Evolutionary conservation across 495 filamentous ascomycete species (phyloP), one percentile per base, ranked within the genome.

Genomic region (Penicillium riverlandense): DNA sequence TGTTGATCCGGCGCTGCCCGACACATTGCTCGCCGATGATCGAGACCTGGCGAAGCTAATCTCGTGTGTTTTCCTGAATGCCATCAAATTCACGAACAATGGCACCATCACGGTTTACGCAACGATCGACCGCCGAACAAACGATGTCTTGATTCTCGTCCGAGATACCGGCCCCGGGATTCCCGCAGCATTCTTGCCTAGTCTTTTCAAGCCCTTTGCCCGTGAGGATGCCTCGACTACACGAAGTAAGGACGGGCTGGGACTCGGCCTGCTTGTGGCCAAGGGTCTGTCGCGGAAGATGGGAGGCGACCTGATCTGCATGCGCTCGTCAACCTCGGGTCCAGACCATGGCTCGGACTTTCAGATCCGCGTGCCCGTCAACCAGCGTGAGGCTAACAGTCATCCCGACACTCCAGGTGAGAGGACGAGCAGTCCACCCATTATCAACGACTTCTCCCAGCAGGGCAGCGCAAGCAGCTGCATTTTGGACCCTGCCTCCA

Each of bases 11-110:
- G 68, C 65, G 30, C 72, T 90, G 15, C 86, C 86, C 1, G 77
- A 83, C 15, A 77, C 74, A 4, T 71, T 89, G 40, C 71, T 84
- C 34, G 76, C 83, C 41, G 84, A 87, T 60, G 79, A 85, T 53
- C 76, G 81, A 44, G 82, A 86, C 46, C 57, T 90, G n/a, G 77
- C 80, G 9, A 89, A 88, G 54, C 57, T 86, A 44, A 75, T 88
- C 2, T 86, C 84, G 8, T 85, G 83, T 45, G 76, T 90, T 11
- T 78, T 88, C 43, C 65, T 86, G 28, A 90, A 90, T 58, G 86
- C 86, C 4, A 75, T 90, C 43, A 90, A 90, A 57, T 90, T 89
- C 52, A 88, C 86, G 0, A 80, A 85, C 46, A 71, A 69, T 41
- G 86, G 86, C 14, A 70, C 62, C n/a, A 83, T 90, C 40, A 72